phyloP scores from a whole-genome alignment of 345 rosid genomes.

The Orychophragmus violaceus region DNA sequence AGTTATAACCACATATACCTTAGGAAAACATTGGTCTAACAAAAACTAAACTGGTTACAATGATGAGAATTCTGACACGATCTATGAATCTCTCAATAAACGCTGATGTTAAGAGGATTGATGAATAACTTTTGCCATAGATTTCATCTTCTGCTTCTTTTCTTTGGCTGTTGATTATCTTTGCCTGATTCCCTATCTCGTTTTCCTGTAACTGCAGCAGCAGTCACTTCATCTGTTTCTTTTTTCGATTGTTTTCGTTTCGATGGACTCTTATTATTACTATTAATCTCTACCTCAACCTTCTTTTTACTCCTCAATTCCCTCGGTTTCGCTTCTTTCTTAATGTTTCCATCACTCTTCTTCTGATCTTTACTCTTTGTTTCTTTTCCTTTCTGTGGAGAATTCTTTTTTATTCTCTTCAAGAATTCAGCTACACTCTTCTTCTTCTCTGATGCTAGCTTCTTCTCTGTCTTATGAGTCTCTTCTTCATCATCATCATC shows the following conservation, averaged over 20 bases:
- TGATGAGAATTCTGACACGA: conserved; percentile 3
- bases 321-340: conserved; percentile 35
- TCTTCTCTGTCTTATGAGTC: conserved; percentile 30
- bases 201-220: conserved; percentile 32
- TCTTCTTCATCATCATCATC: conserved; percentile 21
- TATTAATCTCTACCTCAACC: conserved; percentile 35
- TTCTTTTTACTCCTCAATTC: conserved; percentile 31
- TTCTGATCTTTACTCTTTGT: conserved; percentile 28
- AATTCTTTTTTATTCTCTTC: conserved; percentile 56
- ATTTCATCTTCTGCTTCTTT: conserved; percentile 26
- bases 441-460: conserved; percentile 43
- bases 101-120: not conserved
- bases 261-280: conserved; percentile 15
- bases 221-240: conserved; percentile 12
- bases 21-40: too few relatives aligned
- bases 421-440: conserved; percentile 63
- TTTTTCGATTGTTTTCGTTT: conserved; percentile 45
- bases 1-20: too few relatives aligned
- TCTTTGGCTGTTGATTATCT: conserved; percentile 35
- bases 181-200: conserved; percentile 41
- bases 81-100: conserved; percentile 8
- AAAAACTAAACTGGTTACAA: too few relatives aligned
- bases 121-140: not conserved
- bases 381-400: conserved; percentile 40
- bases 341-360: conserved; percentile 26